Evolutionary conservation across 73 alveolate species (phyloP).

Genomic region (Paramecium pentaurelia): DNA sequence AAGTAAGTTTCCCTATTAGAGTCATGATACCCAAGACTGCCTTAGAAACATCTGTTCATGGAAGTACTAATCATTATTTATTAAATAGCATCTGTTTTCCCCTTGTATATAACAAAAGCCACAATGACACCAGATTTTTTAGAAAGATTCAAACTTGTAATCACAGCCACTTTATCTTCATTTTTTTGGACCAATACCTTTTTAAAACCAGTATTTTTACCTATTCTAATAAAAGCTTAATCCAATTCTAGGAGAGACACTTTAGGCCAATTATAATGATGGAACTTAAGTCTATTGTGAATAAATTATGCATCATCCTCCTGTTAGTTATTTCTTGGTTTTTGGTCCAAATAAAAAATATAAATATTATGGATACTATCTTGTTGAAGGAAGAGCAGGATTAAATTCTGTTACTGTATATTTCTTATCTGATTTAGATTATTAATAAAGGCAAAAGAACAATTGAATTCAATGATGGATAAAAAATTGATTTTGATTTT

Average conservation of each 20-base stretch:
- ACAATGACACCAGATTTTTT: slow-evolving; percentile 73
- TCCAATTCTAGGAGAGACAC: slow-evolving; percentile 97
- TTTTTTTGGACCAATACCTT: slow-evolving; percentile 72
- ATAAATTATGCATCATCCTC: slow-evolving; percentile 95
- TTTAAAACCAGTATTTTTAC: slow-evolving; percentile 72
- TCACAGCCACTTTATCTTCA: slow-evolving; percentile 67
- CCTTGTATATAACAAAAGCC: slow-evolving; percentile 77
- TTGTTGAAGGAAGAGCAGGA: slow-evolving; percentile 80
- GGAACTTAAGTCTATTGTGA: slow-evolving; percentile 94
- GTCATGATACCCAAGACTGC: slow-evolving; percentile 79
- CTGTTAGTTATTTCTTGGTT: slow-evolving; percentile 63
- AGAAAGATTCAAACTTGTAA: slow-evolving; percentile 74
- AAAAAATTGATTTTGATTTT: slow-evolving; percentile 55
- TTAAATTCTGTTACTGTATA: slow-evolving; percentile 74
- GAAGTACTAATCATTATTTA: background rate
- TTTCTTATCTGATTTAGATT: slow-evolving; percentile 24
- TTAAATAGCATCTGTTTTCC: slow-evolving; percentile 53
- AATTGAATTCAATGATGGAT: slow-evolving; percentile 78
- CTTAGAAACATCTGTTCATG: slow-evolving; percentile 66
- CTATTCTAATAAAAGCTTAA: slow-evolving; percentile 59
- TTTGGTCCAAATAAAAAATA: slow-evolving; percentile 78
- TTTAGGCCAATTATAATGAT: slow-evolving; percentile 87
- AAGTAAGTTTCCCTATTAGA: slow-evolving; percentile 79
- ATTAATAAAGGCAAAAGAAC: slow-evolving; percentile 71
- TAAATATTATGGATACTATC: slow-evolving; percentile 64